These are phyloP conservation scores for Trifolium fragiferum DNA, from an alignment of 306 rosid species.

Conservation along the genomic window DNA sequence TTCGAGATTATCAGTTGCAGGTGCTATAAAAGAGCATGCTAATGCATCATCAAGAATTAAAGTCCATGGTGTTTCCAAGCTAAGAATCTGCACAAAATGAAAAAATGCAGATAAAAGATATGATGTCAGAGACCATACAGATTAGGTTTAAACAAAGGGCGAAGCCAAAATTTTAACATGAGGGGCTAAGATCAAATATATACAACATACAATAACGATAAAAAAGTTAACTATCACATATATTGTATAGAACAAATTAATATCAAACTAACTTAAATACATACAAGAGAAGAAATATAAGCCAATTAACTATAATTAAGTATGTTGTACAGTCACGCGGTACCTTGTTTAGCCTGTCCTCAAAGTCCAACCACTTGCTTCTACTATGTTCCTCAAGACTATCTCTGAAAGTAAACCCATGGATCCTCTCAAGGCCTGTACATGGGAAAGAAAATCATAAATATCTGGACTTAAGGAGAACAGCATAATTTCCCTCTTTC, in stretches of 20 bases:
- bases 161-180: too few relatives aligned
- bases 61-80: constrained; percentile 81
- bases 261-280: too few relatives aligned
- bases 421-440: constrained; percentile 85
- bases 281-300: constrained; percentile 6
- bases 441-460: constrained; percentile 15
- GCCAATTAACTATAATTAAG: neutral
- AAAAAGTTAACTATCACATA: neutral
- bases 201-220: neutral
- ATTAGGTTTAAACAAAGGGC: neutral
- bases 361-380: constrained; percentile 76
- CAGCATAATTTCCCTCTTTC: neutral
- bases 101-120: constrained; percentile 21
- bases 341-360: constrained; percentile 74
- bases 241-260: too few relatives aligned
- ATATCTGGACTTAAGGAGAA: neutral
- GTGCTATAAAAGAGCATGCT: constrained; percentile 86
- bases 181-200: too few relatives aligned
- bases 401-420: constrained; percentile 87
- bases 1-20: constrained; percentile 75
- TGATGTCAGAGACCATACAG: constrained; percentile 10
- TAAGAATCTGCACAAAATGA: constrained; percentile 67
- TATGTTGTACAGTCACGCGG: constrained; percentile 1
- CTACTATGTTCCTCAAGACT: constrained; percentile 70
- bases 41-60: constrained; percentile 87